Base-by-base conservation (phyloP, 179 eudicot species). In the Beta corolliflora region DNA sequence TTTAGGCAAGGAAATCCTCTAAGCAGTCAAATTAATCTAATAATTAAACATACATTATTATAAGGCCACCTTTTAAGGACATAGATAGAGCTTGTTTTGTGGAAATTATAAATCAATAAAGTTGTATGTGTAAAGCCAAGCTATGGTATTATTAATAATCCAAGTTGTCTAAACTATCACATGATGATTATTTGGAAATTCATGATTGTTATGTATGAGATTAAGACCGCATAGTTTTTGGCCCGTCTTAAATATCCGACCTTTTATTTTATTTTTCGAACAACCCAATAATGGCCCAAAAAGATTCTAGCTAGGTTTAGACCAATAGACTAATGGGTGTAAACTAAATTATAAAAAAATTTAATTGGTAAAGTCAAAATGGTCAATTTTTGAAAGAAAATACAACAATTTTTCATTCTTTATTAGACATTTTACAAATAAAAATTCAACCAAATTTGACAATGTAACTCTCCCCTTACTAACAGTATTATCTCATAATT, bases 151-250 rank as follows among this genome's bases (percentile, higher is more conserved):
- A 81, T 75, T 74, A 81, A 31, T 81, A 36, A 75, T 14, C 23
- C 79, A 76, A 81, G 5, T 76, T 81, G 84, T 59, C 41, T 25
- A 80, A 60, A 72, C 56, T 3, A 76, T 70, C 84, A 81, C 84
- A 81, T 81, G 84, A 53, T 58, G 53, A 76, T 76, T 68, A 68
- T 65, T 48, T 81, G 75, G 79, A 58, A 45, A 75, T 56, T 71
- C 82, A 60, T 72, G 29, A 66, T 73, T 44, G 21, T 58, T 61
- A 10, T 48, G 55, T 61, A 72, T 21, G 31, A 72, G 77, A 66
- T 15, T 72, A 50, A 50, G 59, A 80, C 31, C 72, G 18, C 23
- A 73, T 60, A 19, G 12, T 69, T 9, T 50, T 58, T 31, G 56
- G 7, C 31, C 7, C 4, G 50, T 60, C 77, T 67, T 29, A 53